Conservation (phyloP, 495 filamentous ascomycete genomes). For the Daldinia concentrica region DNA sequence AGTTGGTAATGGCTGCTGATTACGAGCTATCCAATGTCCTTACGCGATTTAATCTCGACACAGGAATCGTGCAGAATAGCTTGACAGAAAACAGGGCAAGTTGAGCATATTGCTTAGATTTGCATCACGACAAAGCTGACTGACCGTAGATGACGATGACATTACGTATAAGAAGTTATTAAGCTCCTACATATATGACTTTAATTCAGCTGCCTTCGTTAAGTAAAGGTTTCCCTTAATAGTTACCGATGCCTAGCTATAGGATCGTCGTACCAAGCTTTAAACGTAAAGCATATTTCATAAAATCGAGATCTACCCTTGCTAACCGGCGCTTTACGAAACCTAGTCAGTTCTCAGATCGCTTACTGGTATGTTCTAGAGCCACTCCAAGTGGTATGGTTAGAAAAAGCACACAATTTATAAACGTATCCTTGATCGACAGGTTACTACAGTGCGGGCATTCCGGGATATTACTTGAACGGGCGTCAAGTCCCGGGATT, state of each 20-base stretch:
- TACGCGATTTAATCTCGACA: constrained; percentile 10
- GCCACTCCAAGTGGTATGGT: constrained; percentile 7
- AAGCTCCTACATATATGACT: constrained; percentile 6
- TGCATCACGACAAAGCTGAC: not conserved
- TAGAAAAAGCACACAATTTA: not conserved
- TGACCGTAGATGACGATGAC: not conserved
- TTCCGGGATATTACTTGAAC: constrained; percentile 12
- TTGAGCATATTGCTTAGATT: constrained; percentile 6
- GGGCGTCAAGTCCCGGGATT: constrained; percentile 10
- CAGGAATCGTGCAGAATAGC: constrained; percentile 23
- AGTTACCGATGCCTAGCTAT: not conserved
- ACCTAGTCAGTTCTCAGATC: not conserved
- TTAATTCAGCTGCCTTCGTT: not conserved
- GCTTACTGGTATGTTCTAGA: not conserved
- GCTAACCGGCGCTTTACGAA: not conserved
- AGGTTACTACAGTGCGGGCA: constrained; percentile 1
- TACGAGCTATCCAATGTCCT: constrained; percentile 25
- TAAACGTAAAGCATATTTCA: not conserved
- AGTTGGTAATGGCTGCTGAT: constrained; percentile 18
- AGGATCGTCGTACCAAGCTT: not conserved
- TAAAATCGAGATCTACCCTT: constrained; percentile 1
- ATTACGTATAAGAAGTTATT: constrained; percentile 7
- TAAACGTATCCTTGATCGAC: constrained; percentile 7
- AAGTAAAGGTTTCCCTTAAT: not conserved
- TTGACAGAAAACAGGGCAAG: constrained; percentile 6